A percentile compares a stretch with the other conserved stretches of the same genome.
Evolutionary conservation across 1,284 basidiomycete genomes (phyloP).

Genomic region (Ustilago loliicola): DNA sequence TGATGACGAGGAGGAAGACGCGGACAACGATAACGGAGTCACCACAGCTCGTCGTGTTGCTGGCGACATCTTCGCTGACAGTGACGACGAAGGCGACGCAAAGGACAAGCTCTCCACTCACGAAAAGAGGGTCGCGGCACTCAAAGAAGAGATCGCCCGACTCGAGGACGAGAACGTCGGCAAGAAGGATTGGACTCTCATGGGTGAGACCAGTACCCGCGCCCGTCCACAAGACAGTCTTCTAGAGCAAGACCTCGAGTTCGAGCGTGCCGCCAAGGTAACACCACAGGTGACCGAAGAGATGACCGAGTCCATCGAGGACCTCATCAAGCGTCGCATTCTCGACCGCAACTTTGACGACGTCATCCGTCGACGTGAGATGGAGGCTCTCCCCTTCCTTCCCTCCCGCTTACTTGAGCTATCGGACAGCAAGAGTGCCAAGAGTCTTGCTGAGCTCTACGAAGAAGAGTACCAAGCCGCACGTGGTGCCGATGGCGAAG

Average conservation of each 20-base stretch:
- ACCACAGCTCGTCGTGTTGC: constrained; percentile 73
- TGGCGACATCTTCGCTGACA: constrained; percentile 74
- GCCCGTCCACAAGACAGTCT: constrained; percentile 90
- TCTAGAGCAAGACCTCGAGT: constrained; percentile 93
- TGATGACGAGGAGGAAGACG: constrained; percentile 67
- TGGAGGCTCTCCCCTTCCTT: constrained; percentile 81
- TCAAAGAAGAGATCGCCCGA: constrained; percentile 74
- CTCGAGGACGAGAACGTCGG: constrained; percentile 75
- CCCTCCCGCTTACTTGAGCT: constrained; percentile 91
- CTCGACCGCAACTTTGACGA: constrained; percentile 89
- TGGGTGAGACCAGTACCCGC: constrained; percentile 88
- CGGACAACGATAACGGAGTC: constrained; percentile 54
- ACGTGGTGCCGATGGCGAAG: constrained; percentile 70
- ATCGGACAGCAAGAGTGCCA: constrained; percentile 78
- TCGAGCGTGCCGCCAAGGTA: constrained; percentile 87
- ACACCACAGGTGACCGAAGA: constrained; percentile 93
- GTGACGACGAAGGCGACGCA: constrained; percentile 71
- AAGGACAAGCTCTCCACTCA: constrained; percentile 72
- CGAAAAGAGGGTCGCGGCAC: constrained; percentile 73
- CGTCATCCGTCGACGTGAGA: constrained; percentile 82
- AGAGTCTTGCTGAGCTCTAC: constrained; percentile 95
- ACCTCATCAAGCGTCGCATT: constrained; percentile 90
- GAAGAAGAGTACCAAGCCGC: constrained; percentile 88
- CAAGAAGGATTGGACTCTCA: constrained; percentile 87
- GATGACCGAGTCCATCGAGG: constrained; percentile 84